Evolutionary conservation across 2,329 filamentous ascomycete species (phyloP).

Genomic region (Cadophora malorum): DNA sequence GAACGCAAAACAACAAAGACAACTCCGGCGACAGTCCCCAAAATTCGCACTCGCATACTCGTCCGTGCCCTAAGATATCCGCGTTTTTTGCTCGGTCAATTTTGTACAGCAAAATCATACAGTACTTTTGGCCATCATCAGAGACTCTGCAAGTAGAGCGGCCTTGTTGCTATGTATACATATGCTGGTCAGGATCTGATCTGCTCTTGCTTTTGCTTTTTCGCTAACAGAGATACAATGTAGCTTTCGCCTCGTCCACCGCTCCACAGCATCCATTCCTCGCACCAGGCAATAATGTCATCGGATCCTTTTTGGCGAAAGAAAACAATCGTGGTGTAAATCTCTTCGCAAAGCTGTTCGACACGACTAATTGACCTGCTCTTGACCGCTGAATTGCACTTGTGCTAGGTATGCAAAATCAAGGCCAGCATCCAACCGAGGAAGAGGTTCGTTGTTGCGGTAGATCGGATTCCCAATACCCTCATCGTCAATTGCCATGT

Average conservation of each 20-base stretch:
- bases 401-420: not conserved
- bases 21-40: not conserved
- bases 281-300: not conserved
- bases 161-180: not conserved
- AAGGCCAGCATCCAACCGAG: not conserved
- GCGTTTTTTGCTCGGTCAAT: not conserved
- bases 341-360: not conserved
- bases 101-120: not conserved
- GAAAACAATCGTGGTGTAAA: not conserved
- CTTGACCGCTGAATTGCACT: not conserved
- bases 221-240: too few species aligned
- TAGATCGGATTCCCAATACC: not conserved
- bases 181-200: too few species aligned
- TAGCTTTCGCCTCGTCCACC: too few species aligned
- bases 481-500: not conserved
- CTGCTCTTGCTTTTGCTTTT: too few species aligned
- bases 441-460: not conserved
- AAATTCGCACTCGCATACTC: too few species aligned
- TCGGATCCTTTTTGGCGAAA: not conserved
- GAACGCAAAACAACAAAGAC: too few species aligned
- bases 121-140: not conserved
- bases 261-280: not conserved
- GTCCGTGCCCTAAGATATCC: not conserved
- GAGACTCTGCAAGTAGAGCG: not conserved
- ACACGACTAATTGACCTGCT: not conserved